Conservation (phyloP, 2,329 filamentous ascomycete genomes). For the Calonectria henricotiae region DNA sequence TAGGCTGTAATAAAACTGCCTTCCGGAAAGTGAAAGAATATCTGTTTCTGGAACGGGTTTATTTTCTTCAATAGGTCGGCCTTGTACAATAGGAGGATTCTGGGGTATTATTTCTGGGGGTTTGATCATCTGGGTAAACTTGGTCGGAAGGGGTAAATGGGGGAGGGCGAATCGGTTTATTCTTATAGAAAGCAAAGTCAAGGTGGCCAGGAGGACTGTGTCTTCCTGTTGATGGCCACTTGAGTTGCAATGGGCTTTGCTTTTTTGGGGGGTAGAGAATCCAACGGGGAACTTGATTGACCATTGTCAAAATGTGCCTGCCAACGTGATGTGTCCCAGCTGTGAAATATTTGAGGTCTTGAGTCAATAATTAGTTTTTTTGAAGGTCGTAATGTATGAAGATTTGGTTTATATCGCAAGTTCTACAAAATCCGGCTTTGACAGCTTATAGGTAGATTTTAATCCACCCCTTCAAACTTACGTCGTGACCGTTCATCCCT, state of each 20-base stretch:
- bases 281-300: slow-evolving; percentile 28
- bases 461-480: too few relatives aligned
- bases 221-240: background rate
- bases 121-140: slow-evolving; percentile 32
- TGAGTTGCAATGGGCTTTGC: slow-evolving; percentile 32
- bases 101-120: slow-evolving; percentile 12
- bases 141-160: slow-evolving; percentile 19
- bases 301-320: slow-evolving; percentile 11
- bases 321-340: background rate
- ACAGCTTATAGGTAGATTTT: too few relatives aligned
- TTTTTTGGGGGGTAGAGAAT: slow-evolving; percentile 35
- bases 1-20: slow-evolving; percentile 36
- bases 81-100: slow-evolving; percentile 45
- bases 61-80: slow-evolving; percentile 20
- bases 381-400: too few relatives aligned
- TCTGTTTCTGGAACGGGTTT: background rate
- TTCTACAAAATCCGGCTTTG: too few relatives aligned
- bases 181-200: slow-evolving; percentile 30
- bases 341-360: background rate
- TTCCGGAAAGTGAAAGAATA: slow-evolving; percentile 22
- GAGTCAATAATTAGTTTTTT: background rate
- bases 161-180: slow-evolving; percentile 35
- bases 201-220: slow-evolving; percentile 27
- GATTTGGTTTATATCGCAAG: too few relatives aligned
- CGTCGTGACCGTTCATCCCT: too few relatives aligned